Base-by-base conservation (phyloP, 2,329 filamentous ascomycete species). In the Colletotrichum trifolii region DNA sequence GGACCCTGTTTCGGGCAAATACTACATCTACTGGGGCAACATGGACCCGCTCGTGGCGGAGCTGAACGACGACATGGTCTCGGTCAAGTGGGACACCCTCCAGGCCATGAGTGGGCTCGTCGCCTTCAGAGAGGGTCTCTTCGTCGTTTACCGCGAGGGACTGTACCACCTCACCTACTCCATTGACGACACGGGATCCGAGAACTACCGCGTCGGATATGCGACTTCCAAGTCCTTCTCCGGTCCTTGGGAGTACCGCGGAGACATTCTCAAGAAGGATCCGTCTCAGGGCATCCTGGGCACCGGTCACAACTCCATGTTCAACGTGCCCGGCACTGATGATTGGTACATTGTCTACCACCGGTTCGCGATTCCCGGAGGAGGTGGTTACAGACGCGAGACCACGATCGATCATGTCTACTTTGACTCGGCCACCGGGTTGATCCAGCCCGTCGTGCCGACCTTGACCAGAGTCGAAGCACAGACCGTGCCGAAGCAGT, bases 1-100 rank as follows among this genome's bases (percentile, higher is more conserved):
- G 1, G 88, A 91, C 63, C 87, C 87, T 0, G 82, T 73, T 0
- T 75, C 87, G 45, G 85, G 83, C 2, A 79, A 82, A 43, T 87
- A 84, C 57, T 90, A 89, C 66, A 71, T 91, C 7, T 90, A 88
- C 73, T 90, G 89, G 75, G 88, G 88, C 5, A 84, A 83, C 54
- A 79, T 81, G 1, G 64, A 64, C 0, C 76, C 81, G 0, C 53
- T 66, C 13, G 60, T 83, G 0, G 82, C 81, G 0, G 78, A 83
- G 67, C 69, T 83, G 0, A 73, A 72, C 39, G 77, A 82, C 33
- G 77, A 83, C 70, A 83, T 84, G 82, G 69, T 78, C 0, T 81
- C 79, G 0, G 73, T 83, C 68, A 78, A 81, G 48, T 46, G 73
- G 67, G 59, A 73, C 52, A 80, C 79, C 3, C 72, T 75, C 4